phyloP scores from a whole-genome alignment of 140 eudicot species.

The Senecio squalidus region DNA sequence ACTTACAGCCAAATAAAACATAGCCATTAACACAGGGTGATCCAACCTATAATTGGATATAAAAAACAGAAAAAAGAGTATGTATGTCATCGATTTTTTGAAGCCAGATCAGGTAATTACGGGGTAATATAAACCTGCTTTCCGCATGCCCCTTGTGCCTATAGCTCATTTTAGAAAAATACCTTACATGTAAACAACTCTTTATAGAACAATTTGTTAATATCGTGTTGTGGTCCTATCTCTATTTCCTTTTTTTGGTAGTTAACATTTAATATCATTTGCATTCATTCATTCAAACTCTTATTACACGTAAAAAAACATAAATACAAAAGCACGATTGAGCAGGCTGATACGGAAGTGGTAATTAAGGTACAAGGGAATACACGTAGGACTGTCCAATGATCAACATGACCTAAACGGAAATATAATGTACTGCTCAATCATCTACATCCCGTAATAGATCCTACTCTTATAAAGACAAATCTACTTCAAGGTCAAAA shows the following conservation, averaged over 20 bases:
- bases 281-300: not conserved
- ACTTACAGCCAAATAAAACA: not conserved
- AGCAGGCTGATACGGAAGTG: not conserved
- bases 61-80: not conserved
- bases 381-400: not conserved
- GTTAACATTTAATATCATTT: not conserved
- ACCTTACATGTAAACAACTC: not conserved
- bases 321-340: not conserved
- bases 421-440: not conserved
- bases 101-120: not conserved
- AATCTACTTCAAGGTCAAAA: constrained; percentile 1
- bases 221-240: constrained; percentile 2
- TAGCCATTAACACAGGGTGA: not conserved
- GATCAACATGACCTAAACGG: constrained; percentile 4
- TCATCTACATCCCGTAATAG: not conserved
- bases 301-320: not conserved
- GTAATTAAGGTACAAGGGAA: not conserved
- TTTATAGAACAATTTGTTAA: not conserved
- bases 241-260: not conserved
- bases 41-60: not conserved
- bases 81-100: not conserved
- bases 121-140: constrained; percentile 1
- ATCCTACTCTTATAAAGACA: not conserved
- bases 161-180: not conserved
- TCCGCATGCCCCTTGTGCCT: not conserved